Evolutionary conservation across 306 rosid genomes (phyloP).

Genomic region (Macrotyloma uniflorum): DNA sequence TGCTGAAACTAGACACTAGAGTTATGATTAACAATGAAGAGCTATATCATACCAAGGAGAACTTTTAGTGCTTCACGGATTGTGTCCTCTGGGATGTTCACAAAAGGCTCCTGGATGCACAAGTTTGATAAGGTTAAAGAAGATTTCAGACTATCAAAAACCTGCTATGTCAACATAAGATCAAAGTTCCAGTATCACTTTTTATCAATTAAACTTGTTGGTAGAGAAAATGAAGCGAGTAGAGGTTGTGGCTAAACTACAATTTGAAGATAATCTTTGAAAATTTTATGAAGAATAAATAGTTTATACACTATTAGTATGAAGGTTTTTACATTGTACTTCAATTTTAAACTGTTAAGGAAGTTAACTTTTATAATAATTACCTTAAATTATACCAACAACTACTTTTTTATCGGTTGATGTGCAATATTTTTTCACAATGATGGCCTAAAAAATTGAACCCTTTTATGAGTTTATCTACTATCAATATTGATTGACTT

Average conservation of each 20-base stretch:
- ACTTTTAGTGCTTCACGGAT: slow-evolving; percentile 93
- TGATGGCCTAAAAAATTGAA: too few relatives aligned
- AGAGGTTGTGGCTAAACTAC: background rate
- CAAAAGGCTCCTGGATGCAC: slow-evolving; percentile 87
- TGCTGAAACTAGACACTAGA: background rate
- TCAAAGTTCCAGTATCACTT: background rate
- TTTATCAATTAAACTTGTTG: background rate
- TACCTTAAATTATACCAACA: too few relatives aligned
- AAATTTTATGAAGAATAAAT: background rate
- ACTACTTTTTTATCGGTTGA: too few relatives aligned
- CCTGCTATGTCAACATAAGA: slow-evolving; percentile 10
- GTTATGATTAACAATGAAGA: background rate
- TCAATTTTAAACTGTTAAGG: too few relatives aligned
- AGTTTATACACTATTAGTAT: background rate
- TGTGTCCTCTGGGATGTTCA: slow-evolving; percentile 87
- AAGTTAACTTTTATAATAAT: too few relatives aligned
- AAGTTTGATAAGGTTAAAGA: slow-evolving; percentile 7
- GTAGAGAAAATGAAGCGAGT: background rate
- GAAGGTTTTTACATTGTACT: too few relatives aligned
- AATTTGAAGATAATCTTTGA: slow-evolving; percentile 12
- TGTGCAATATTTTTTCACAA: too few relatives aligned
- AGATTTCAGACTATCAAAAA: slow-evolving; percentile 13
- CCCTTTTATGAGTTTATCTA: background rate
- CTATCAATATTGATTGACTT: background rate
- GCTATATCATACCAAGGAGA: slow-evolving; percentile 68